Evolutionary conservation across 2,329 filamentous ascomycete species (phyloP).

Genomic region (Talaromyces sp.): DNA sequence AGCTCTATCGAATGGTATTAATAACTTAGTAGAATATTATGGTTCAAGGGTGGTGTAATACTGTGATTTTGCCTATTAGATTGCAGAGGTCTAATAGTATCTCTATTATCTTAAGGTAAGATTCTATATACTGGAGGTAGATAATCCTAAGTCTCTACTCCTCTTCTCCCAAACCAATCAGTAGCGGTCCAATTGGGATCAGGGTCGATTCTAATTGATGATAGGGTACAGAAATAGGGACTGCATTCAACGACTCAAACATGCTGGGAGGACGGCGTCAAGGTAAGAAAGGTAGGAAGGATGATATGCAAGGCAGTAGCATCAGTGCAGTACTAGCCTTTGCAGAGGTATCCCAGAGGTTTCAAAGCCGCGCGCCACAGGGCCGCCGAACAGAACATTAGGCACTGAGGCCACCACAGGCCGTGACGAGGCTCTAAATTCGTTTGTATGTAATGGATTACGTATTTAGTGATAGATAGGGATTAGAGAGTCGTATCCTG

Average conservation of each 20-base stretch:
- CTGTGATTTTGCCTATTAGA: too few species aligned
- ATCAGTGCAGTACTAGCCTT: slow-evolving; percentile 13
- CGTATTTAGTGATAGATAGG: slow-evolving; percentile 21
- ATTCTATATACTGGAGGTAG: too few species aligned
- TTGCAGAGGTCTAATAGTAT: too few species aligned
- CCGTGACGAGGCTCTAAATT: slow-evolving; percentile 25
- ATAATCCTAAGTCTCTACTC: too few species aligned
- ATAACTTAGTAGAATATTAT: too few species aligned
- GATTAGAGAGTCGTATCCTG: slow-evolving; percentile 23
- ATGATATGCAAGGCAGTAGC: not conserved
- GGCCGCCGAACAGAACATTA: slow-evolving; percentile 20
- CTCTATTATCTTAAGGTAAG: too few species aligned
- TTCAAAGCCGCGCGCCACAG: slow-evolving; percentile 22
- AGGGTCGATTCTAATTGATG: too few species aligned
- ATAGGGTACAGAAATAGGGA: too few species aligned
- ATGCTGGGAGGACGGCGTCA: slow-evolving; percentile 23
- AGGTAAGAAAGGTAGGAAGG: slow-evolving; percentile 8
- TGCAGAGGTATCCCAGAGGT: slow-evolving; percentile 23
- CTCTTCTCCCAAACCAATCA: too few species aligned
- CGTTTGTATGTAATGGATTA: slow-evolving; percentile 23
- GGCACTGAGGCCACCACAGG: slow-evolving; percentile 22
- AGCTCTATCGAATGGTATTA: too few species aligned
- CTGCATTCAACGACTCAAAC: slow-evolving; percentile 23
- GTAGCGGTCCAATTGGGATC: too few species aligned
- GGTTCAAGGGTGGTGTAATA: too few species aligned